These are phyloP conservation scores for Ballota nigra DNA, from an alignment of 257 asterid genomes.

Conservation along the genomic window DNA sequence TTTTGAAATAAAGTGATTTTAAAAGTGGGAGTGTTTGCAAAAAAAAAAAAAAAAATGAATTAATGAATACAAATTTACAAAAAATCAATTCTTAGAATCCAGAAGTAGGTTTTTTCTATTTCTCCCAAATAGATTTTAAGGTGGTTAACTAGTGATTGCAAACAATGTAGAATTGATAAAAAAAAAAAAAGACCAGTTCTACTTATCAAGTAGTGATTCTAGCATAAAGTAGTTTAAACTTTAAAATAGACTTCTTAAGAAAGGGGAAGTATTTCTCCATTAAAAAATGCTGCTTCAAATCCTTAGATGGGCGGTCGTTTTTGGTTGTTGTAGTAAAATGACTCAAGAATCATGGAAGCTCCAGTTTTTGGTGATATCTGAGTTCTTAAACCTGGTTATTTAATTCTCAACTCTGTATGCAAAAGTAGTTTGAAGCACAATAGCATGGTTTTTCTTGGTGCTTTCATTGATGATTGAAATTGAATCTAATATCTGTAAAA, in stretches of 20 bases:
- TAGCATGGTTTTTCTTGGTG: neutral
- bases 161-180: too few species aligned
- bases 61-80: too few species aligned
- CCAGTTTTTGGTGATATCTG: neutral
- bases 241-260: constrained; percentile 4
- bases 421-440: constrained; percentile 1
- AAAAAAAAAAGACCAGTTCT: too few species aligned
- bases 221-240: neutral
- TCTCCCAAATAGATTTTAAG: too few species aligned
- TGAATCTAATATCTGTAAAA: neutral
- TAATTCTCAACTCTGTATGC: neutral
- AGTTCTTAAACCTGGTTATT: neutral
- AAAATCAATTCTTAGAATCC: too few species aligned
- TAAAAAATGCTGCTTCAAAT: constrained; percentile 7
- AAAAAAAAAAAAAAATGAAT: too few species aligned
- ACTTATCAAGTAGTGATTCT: too few species aligned
- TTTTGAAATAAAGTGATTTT: too few species aligned
- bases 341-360: neutral
- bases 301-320: neutral
- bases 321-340: constrained; percentile 4
- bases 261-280: constrained; percentile 1
- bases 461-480: constrained; percentile 5
- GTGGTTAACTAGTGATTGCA: too few species aligned
- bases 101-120: too few species aligned
- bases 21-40: too few species aligned